Evolutionary conservation across 2,329 filamentous ascomycete species (phyloP).

Genomic region (Fusarium veterinarium): DNA sequence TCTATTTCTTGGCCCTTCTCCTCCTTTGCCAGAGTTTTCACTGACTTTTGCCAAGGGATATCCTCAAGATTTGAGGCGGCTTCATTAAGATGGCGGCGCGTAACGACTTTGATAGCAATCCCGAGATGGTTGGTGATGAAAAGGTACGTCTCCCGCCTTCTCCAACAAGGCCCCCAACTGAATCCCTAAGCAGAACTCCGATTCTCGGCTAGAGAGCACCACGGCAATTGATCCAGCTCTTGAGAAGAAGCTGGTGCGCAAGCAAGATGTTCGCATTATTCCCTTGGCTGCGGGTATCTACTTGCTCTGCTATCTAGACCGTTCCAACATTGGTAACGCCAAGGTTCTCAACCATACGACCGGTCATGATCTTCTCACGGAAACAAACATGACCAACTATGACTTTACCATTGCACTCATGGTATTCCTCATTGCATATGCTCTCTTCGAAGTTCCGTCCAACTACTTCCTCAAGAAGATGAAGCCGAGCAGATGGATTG

Average conservation of each 20-base stretch:
- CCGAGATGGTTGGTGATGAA: constrained; percentile 18
- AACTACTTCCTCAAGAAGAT: constrained; percentile 60
- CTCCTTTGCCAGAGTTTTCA: neutral
- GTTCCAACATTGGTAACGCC: constrained; percentile 62
- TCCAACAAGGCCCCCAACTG: neutral
- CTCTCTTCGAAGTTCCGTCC: constrained; percentile 60
- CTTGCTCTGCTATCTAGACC: constrained; percentile 61
- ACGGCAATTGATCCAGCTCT: constrained; percentile 12
- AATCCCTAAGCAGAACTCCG: constrained; percentile 10
- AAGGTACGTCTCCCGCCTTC: constrained; percentile 9
- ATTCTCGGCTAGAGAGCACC: constrained; percentile 19
- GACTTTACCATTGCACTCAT: constrained; percentile 69
- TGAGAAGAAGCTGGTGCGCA: constrained; percentile 22
- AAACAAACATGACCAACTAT: constrained; percentile 58
- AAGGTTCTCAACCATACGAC: constrained; percentile 53
- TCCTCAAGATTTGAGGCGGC: too few species aligned
- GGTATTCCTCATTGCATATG: constrained; percentile 63
- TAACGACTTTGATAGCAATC: constrained; percentile 11
- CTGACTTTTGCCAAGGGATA: neutral
- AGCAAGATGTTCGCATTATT: constrained; percentile 39
- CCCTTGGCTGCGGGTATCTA: constrained; percentile 39
- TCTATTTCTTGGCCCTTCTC: neutral
- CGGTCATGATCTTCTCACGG: constrained; percentile 47
- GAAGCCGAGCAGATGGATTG: constrained; percentile 61
- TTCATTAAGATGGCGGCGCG: neutral